phyloP scores from a whole-genome alignment of 345 rosid species.

The Excoecaria cochinchinensis region DNA sequence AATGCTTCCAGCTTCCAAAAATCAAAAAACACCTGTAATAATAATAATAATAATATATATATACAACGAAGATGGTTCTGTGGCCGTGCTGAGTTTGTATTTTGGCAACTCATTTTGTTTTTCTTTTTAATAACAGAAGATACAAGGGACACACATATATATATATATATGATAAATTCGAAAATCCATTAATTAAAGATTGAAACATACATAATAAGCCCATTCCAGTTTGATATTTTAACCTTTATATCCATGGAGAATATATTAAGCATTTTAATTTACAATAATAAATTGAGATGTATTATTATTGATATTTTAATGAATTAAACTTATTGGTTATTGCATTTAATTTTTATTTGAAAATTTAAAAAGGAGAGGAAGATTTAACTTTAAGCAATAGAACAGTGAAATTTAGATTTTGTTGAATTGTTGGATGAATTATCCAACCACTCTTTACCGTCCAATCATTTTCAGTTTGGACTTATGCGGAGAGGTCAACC shows the following conservation, averaged over 20 bases:
- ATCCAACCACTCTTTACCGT: slow-evolving; percentile 40
- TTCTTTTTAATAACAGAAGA: no score
- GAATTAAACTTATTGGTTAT: background rate
- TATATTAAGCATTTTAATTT: no score
- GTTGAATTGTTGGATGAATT: slow-evolving; percentile 14
- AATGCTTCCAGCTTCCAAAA: slow-evolving; percentile 16
- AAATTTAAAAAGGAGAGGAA: background rate
- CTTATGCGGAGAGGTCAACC: slow-evolving; percentile 25
- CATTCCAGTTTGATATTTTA: no score
- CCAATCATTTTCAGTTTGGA: slow-evolving; percentile 31
- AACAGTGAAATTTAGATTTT: slow-evolving; percentile 7
- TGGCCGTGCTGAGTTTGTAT: background rate
- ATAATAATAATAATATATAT: background rate
- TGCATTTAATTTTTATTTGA: no score
- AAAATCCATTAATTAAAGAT: background rate
- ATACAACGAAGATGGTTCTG: background rate
- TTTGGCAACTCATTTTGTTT: background rate
- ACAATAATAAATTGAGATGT: no score
- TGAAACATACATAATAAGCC: no score
- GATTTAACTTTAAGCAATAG: background rate
- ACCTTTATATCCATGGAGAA: no score
- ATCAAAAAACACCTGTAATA: slow-evolving; percentile 6
- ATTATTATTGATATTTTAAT: no score
- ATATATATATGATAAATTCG: background rate
- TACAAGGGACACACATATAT: background rate